Base-by-base conservation (phyloP, 371 early-diverging fungal genomes). In the Haplosporangium sp. region DNA sequence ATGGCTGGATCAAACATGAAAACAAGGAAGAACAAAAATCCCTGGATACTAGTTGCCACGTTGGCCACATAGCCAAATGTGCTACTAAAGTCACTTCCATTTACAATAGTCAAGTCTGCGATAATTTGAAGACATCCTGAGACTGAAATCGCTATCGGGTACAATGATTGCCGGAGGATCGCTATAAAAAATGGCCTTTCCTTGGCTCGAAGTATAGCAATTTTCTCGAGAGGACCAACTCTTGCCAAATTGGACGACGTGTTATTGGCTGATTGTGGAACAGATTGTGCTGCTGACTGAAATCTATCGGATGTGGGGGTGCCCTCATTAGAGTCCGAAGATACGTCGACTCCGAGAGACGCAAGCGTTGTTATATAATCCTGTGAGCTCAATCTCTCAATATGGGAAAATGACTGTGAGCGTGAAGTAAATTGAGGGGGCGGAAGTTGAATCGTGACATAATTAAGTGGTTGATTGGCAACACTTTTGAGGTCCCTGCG, bases 1-100 rank as follows among this genome's bases (percentile, higher is more conserved):
- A 81, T 71, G 1, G 82, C 75, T 0, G 75, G 75, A 57, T 81
- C 82, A 65, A 75, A 81, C 37, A 81, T 20, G 50, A 75, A 81
- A 10, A 81, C 82, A 1, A 75, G 45, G 19, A 81, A 81, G 66
- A 81, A 81, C 1, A 81, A 65, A 39, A 81, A 72, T 0, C 82
- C 82, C 20, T 81, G 82, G 56, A 81, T 65, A 50, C 75, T 74
- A 34, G 82, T 81, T 3, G 52, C 68, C 0, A 72, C 55, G 6
- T 47, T 81, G 15, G 75, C 69, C 0, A 62, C 57, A 56, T 78
- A 70, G 58, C 63, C 65, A 1, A 78, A 42, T 10, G 61, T 27
- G 11, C 42, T 20, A 0, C 11, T 19, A 8, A 50, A 35, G 39
- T 65, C 20, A 20, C 13, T 11, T 1, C 0, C 3, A n/a, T 11